A percentile compares a stretch with the other conserved stretches of the same genome.
Conservation (phyloP, 768 basidiomycete species). For the Suillus spraguei region DNA sequence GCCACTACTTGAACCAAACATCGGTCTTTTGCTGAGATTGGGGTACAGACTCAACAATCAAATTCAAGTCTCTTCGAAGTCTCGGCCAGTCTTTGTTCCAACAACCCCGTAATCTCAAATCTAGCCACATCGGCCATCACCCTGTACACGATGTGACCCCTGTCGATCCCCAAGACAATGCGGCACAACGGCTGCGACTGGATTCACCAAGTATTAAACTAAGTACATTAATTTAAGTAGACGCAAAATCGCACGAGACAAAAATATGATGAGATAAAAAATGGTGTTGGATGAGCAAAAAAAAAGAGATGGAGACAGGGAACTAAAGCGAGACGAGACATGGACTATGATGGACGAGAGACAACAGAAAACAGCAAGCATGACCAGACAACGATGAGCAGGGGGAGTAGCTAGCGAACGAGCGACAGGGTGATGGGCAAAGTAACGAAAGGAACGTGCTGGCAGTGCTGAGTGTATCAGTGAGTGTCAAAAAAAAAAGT, state of each 20-base stretch:
- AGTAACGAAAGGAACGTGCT: constrained; percentile 13
- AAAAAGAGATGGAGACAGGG: neutral
- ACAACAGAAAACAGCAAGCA: constrained; percentile 1
- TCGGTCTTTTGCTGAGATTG: neutral
- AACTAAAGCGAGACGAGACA: neutral
- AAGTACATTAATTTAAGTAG: constrained; percentile 28
- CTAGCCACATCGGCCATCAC: neutral
- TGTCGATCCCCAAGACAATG: neutral
- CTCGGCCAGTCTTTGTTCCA: neutral
- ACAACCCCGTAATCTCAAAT: constrained; percentile 1
- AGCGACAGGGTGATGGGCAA: constrained; percentile 1
- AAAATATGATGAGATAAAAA: constrained; percentile 24
- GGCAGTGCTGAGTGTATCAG: constrained; percentile 14
- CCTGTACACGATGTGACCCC: neutral
- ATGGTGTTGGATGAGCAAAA: constrained; percentile 10
- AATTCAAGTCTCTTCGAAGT: neutral
- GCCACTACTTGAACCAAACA: neutral
- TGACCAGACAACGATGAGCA: constrained; percentile 8
- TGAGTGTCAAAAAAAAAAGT: constrained; percentile 3
- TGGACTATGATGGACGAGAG: neutral
- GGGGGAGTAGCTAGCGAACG: constrained; percentile 1
- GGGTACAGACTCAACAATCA: neutral
- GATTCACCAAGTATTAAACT: constrained; percentile 24
- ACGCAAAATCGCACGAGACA: constrained; percentile 11
- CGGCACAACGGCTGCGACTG: neutral